A percentile compares a stretch with the other conserved stretches of the same genome.
phyloP scores from a whole-genome alignment of 2,329 filamentous ascomycete species.

The Tolypocladium tropicale region DNA sequence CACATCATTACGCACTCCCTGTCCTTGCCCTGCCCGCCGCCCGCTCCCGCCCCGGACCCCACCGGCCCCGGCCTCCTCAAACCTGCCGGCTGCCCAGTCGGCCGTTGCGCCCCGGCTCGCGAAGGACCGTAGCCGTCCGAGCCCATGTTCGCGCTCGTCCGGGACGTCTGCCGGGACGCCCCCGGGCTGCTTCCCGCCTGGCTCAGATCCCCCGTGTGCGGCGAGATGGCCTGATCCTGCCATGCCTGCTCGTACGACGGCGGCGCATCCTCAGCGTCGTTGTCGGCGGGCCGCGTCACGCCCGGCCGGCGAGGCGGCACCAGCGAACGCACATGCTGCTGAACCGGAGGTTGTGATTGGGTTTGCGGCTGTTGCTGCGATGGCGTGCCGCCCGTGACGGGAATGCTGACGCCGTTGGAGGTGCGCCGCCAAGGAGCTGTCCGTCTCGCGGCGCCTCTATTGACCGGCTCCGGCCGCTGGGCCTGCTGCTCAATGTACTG shows the following conservation, averaged over 20 bases:
- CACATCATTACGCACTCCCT: constrained; percentile 39
- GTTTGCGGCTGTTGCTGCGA: background rate
- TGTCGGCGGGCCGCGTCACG: constrained; percentile 26
- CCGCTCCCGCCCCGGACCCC: constrained; percentile 12
- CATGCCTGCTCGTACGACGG: constrained; percentile 49
- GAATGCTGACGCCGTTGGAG: constrained; percentile 11
- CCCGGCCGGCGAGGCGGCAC: constrained; percentile 25
- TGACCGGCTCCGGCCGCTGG: constrained; percentile 19
- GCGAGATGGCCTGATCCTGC: constrained; percentile 38
- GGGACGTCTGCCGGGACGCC: constrained; percentile 2
- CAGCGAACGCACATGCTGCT: constrained; percentile 32
- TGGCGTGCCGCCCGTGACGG: constrained; percentile 6
- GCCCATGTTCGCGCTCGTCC: background rate
- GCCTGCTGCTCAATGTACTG: constrained; percentile 60
- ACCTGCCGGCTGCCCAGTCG: constrained; percentile 8
- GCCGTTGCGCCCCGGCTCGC: constrained; percentile 4
- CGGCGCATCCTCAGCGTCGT: constrained; percentile 38
- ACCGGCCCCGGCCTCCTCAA: constrained; percentile 12
- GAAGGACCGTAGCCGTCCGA: background rate
- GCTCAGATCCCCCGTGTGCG: constrained; percentile 39
- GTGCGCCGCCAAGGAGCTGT: constrained; percentile 10
- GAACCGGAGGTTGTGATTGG: background rate
- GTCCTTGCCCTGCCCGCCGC: constrained; percentile 11
- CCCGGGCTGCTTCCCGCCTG: constrained; percentile 29
- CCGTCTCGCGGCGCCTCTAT: constrained; percentile 9